A percentile compares a stretch with the other conserved stretches of the same genome.
Evolutionary conservation across 2,329 filamentous ascomycete genomes (phyloP).

Genomic region (Fusarium mundagurra): DNA sequence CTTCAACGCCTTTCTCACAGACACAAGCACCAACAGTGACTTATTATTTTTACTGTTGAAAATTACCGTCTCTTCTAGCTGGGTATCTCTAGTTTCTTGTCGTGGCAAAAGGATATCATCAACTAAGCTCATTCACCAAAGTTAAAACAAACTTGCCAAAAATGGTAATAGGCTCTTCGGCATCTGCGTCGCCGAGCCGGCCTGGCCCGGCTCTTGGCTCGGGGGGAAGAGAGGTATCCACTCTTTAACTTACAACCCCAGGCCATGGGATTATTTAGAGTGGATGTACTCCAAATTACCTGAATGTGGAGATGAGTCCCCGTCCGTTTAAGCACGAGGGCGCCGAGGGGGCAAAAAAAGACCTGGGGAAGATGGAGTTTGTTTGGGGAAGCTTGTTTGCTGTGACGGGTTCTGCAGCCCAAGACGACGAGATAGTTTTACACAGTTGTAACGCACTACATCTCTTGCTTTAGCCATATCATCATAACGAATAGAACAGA

Average conservation of each 20-base stretch:
- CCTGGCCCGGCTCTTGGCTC: slow-evolving; percentile 30
- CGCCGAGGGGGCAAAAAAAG: neutral
- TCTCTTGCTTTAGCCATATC: neutral
- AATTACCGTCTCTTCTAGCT: neutral
- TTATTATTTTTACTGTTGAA: neutral
- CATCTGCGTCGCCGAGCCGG: slow-evolving; percentile 30
- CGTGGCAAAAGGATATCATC: slow-evolving; percentile 3
- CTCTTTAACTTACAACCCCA: slow-evolving; percentile 3
- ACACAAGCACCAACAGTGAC: neutral
- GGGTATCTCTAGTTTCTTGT: neutral
- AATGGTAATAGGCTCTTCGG: slow-evolving; percentile 14
- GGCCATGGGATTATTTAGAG: neutral
- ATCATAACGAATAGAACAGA: neutral
- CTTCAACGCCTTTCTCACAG: neutral
- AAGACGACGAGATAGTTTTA: neutral
- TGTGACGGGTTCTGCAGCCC: neutral
- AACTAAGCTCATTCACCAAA: neutral
- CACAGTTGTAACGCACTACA: neutral
- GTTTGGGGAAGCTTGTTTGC: neutral
- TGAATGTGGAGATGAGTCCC: neutral
- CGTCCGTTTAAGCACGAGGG: neutral
- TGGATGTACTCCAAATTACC: neutral
- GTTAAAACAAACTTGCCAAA: slow-evolving; percentile 5
- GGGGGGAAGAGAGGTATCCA: slow-evolving; percentile 3
- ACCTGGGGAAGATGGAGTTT: neutral